Evolutionary conservation across 1,284 basidiomycete genomes (phyloP), one percentile per base, ranked within the genome.

Genomic region (Cronartium quercuum): DNA sequence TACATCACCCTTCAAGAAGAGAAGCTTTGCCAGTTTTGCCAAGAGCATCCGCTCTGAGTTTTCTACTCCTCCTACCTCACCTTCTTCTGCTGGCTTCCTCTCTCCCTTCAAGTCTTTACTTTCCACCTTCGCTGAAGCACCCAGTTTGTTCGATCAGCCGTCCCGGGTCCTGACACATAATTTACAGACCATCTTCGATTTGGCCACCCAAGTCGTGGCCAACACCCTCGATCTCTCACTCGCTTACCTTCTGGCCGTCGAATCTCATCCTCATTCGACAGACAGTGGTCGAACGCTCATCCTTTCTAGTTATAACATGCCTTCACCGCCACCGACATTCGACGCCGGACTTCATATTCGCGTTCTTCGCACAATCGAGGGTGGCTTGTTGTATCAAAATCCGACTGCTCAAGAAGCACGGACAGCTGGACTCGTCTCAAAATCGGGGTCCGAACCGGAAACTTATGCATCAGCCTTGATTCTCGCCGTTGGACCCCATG

Each of bases 351-450:
- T 80, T 12, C 79, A 80, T 51, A 62, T 80, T 34, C 77, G 78
- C 55, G 78, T 78, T 0, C 71, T 80, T 9, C 75, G 77, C n/a
- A 74, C 77, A 7, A 74, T 78, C 6, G 79, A 79, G 62, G 79
- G 79, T 24, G 79, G 79, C 0, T 60, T 80, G 38, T 68, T 80
- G 21, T 80, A 80, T 76, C 75, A 77, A 69, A 78, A 78, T 42
- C 76, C 77, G 13, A 76, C 76, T 34, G 75, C 68, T 1, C 12
- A 66, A 10, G 69, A 75, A 24, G 34, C 69, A 34, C 44, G 58
- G 42, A 40, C 24, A 34, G 29, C 68, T 5, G 60, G 13, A 6
- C 21, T 70, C 44, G 44, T 47, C 21, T 62, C 69, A 21, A 51
- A 51, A 21, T 21, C 47, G 6, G 24, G 24, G 60, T n/a, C 29